These are phyloP conservation scores for Cynara cardunculus DNA, from an alignment of 129 eudicot genomes.

Conservation along the genomic window DNA sequence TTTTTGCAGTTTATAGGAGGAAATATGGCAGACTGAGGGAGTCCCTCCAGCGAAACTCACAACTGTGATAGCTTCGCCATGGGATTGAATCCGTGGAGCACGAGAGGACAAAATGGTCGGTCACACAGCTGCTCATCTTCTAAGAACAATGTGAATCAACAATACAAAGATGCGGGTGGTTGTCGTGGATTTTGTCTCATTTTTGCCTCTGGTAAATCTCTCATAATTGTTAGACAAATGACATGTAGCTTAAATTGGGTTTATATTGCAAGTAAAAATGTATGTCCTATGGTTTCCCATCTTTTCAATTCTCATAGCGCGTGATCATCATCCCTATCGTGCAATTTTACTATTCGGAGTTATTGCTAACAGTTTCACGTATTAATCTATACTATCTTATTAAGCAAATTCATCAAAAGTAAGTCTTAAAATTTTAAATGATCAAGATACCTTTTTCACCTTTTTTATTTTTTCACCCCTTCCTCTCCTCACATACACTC, in stretches of 20 bases:
- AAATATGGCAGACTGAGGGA: conserved; percentile 9
- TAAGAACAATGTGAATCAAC: not conserved
- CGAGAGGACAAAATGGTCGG: not conserved
- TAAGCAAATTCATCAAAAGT: too few species aligned
- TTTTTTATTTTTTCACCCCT: too few species aligned
- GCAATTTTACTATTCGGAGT: not conserved
- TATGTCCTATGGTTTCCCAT: not conserved
- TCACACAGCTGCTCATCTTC: not conserved
- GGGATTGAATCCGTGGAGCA: conserved; percentile 3
- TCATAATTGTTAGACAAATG: not conserved
- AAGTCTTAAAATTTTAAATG: too few species aligned
- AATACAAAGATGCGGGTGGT: not conserved
- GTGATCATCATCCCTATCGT: not conserved
- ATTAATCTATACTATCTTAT: too few species aligned
- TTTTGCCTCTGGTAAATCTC: not conserved
- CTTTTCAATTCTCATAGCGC: not conserved
- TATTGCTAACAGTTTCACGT: not conserved
- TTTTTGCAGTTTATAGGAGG: conserved; percentile 26
- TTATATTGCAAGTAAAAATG: not conserved
- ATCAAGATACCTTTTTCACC: too few species aligned
- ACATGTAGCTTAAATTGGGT: not conserved
- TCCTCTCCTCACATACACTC: too few species aligned
- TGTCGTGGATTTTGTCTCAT: conserved; percentile 2
- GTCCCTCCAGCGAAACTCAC: conserved; percentile 3
- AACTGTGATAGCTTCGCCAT: not conserved